Evolutionary conservation across 805 yeast genomes (phyloP), one percentile per base, ranked within the genome.

Genomic region (Isabelozyma gotoi): DNA sequence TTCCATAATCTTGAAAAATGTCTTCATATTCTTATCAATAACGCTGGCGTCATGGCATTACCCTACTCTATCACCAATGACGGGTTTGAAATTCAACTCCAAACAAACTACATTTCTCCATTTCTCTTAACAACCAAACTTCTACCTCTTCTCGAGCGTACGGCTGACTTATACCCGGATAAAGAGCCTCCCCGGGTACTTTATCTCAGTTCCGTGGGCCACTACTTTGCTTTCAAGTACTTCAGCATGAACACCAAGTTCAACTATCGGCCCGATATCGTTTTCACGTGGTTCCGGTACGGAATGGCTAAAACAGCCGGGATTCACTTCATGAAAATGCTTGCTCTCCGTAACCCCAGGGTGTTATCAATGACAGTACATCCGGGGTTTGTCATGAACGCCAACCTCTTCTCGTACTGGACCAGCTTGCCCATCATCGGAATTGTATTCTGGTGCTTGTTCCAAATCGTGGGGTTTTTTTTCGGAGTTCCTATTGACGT

Each of bases 381-480:
- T 55, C 96, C 96, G 0, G 96, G 96, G 0, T 76, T 87, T 50
- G 88, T 87, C n/a, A 83, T 88, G 86, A 82, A 82, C 53, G 83
- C 96, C 2, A 84, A 84, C 51, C 61, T 85, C 38, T 85, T 85
- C 58, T 72, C 84, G 37, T 86, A 85, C 58, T 85, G 90, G 82
- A 86, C 92, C 2, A 67, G 88, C 43, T 67, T 85, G 12, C 95
- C 96, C 0, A 67, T 88, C 4, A 73, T 88, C n/a, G 96, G 96
- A 0, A 73, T 81, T 1, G 53, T 84, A 29, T 85, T 85, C 51
- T 82, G 91, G 88, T 63, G 84, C 33, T 61, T 79, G 7, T 85
- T 87, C 59, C 88, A 85, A 56, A 56, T 84, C 6, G 81, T 87
- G 55, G 88, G 87, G 1, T 78, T 66, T 51, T 61, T 85, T 36